phyloP scores from a whole-genome alignment of 2,329 filamentous ascomycete species.

The Parastagonospora avenae region DNA sequence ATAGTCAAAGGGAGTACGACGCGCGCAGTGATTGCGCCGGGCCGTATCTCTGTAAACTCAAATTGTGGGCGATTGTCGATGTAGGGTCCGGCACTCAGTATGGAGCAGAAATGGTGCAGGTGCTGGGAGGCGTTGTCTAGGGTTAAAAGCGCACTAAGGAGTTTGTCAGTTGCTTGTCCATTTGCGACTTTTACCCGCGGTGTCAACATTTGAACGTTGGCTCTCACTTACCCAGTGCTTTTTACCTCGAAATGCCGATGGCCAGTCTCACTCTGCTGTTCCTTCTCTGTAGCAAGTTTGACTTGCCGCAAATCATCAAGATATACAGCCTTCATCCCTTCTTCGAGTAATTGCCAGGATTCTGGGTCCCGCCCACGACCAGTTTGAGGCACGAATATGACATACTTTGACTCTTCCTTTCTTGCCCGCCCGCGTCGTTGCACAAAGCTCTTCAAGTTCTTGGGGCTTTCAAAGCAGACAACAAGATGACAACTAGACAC shows the following conservation, averaged over 20 bases:
- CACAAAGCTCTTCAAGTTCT: constrained; percentile 67
- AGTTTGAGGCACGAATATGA: constrained; percentile 54
- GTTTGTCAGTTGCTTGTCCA: background rate
- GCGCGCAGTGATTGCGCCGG: constrained; percentile 54
- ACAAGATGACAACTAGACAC: constrained; percentile 68
- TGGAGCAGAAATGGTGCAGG: constrained; percentile 79
- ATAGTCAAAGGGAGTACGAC: constrained; percentile 76
- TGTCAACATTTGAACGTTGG: background rate
- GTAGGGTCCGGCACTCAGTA: constrained; percentile 63
- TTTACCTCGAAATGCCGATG: constrained; percentile 25
- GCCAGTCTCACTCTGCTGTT: constrained; percentile 56
- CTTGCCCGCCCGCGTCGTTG: constrained; percentile 69
- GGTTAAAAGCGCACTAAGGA: constrained; percentile 67
- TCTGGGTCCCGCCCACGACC: constrained; percentile 38
- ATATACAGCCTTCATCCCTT: constrained; percentile 73
- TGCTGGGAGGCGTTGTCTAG: constrained; percentile 76
- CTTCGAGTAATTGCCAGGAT: constrained; percentile 71
- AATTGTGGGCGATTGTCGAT: constrained; percentile 73
- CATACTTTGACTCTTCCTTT: constrained; percentile 60
- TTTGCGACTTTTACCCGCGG: background rate
- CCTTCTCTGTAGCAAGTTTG: constrained; percentile 51
- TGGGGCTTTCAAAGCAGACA: constrained; percentile 66
- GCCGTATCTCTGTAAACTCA: constrained; percentile 53
- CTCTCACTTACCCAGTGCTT: constrained; percentile 33
- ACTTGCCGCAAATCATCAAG: constrained; percentile 65